Evolutionary conservation across 257 asterid genomes (phyloP).

Genomic region (Petunia secreta): DNA sequence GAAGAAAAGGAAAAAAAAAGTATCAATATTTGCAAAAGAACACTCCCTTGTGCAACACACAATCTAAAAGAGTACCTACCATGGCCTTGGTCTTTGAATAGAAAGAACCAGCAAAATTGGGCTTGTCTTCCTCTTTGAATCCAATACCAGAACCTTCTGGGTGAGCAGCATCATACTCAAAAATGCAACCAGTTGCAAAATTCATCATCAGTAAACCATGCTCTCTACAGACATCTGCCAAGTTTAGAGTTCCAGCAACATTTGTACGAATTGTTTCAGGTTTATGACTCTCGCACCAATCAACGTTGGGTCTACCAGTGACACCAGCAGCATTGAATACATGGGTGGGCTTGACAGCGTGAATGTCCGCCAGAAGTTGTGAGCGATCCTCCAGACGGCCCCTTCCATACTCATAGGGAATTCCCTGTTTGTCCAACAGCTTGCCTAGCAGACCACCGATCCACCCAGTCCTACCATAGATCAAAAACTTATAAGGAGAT

Average conservation of each 20-base stretch:
- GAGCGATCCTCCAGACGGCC: slow-evolving; percentile 86
- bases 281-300: slow-evolving; percentile 95
- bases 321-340: slow-evolving; percentile 97
- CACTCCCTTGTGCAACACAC: neutral
- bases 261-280: slow-evolving; percentile 85
- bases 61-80: slow-evolving; percentile 47
- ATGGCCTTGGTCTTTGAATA: slow-evolving; percentile 98
- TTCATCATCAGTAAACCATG: slow-evolving; percentile 71
- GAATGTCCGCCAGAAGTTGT: slow-evolving; percentile 64
- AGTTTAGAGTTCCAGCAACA: slow-evolving; percentile 87
- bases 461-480: slow-evolving; percentile 95
- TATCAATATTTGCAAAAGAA: neutral
- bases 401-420: slow-evolving; percentile 78
- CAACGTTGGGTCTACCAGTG: slow-evolving; percentile 97
- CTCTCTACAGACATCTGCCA: slow-evolving; percentile 93
- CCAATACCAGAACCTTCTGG: slow-evolving; percentile 96
- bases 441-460: slow-evolving; percentile 94
- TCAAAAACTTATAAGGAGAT: slow-evolving; percentile 76
- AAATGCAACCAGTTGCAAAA: slow-evolving; percentile 94
- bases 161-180: slow-evolving; percentile 79
- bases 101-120: slow-evolving; percentile 89
- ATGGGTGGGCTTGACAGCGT: slow-evolving; percentile 78
- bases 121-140: slow-evolving; percentile 87
- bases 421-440: slow-evolving; percentile 87
- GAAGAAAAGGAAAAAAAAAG: neutral